Conservation (phyloP, 2,329 filamentous ascomycete genomes). For the Orbilia javanica region DNA sequence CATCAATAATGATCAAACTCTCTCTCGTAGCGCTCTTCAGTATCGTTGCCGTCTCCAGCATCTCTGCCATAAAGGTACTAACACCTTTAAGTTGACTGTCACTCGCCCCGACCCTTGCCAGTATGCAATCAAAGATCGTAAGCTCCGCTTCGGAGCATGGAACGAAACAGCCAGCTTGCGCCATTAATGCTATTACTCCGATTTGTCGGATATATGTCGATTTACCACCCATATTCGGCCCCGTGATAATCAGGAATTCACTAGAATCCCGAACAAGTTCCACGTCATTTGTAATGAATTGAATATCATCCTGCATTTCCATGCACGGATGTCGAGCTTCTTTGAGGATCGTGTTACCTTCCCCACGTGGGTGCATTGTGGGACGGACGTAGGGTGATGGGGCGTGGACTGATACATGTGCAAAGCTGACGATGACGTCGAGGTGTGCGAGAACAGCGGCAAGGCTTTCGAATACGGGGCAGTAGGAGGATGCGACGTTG, state of each 20-base stretch:
- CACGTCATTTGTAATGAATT: slow-evolving; percentile 98
- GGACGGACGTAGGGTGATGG: slow-evolving; percentile 92
- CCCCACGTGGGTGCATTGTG: slow-evolving; percentile 87
- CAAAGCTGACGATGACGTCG: slow-evolving; percentile 93
- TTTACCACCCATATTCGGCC: slow-evolving; percentile 99
- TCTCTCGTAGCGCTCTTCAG: slow-evolving; percentile 95
- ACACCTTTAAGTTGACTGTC: slow-evolving; percentile 98
- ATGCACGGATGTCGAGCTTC: slow-evolving; percentile 97
- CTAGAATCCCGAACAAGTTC: slow-evolving; percentile 81
- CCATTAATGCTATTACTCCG: slow-evolving; percentile 96
- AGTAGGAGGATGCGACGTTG: slow-evolving; percentile 91
- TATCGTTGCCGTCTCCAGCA: slow-evolving; percentile 98
- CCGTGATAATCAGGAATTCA: slow-evolving; percentile 95
- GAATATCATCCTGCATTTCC: slow-evolving; percentile 98
- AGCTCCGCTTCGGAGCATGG: slow-evolving; percentile 90
- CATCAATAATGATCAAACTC: slow-evolving; percentile 97
- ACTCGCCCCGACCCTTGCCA: slow-evolving; percentile 93
- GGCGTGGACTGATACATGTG: slow-evolving; percentile 92
- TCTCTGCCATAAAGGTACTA: slow-evolving; percentile 99
- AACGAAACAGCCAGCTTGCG: slow-evolving; percentile 95
- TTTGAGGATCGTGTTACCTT: slow-evolving; percentile 87
- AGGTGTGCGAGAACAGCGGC: slow-evolving; percentile 90
- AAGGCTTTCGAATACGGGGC: slow-evolving; percentile 88
- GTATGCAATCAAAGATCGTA: slow-evolving; percentile 95
- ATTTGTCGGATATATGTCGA: slow-evolving; percentile 98